Evolutionary conservation across 208 protist genomes (phyloP).

Genomic region (Balamuthia mandrillaris): DNA sequence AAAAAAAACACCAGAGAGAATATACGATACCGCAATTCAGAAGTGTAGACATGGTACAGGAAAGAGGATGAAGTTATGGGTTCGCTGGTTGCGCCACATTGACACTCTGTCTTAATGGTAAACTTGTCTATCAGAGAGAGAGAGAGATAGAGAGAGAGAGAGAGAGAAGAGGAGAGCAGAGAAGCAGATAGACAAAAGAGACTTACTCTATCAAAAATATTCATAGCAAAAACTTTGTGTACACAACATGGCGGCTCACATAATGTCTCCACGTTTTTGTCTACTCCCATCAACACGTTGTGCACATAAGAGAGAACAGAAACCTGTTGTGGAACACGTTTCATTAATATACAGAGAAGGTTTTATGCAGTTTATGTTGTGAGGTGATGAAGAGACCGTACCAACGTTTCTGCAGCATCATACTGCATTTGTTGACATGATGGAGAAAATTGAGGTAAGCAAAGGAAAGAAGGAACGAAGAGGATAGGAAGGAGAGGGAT

Average conservation of each 20-base stretch:
- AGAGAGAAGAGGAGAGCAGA: not conserved
- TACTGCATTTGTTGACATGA: not conserved
- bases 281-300: not conserved
- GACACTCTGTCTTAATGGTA: conserved; percentile 35
- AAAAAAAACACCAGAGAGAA: not conserved
- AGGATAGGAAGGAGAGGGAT: not conserved
- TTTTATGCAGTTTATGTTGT: too few relatives aligned
- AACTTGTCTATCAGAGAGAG: too few relatives aligned
- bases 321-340: too few relatives aligned
- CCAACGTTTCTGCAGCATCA: conserved; percentile 33
- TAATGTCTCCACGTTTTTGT: not conserved
- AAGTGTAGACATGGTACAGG: conserved; percentile 6
- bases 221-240: conserved; percentile 31
- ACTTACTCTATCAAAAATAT: conserved; percentile 13
- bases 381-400: too few relatives aligned
- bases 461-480: not conserved
- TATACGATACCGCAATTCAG: not conserved
- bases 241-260: conserved; percentile 9
- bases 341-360: too few relatives aligned
- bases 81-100: conserved; percentile 16
- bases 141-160: not conserved
- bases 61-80: not conserved
- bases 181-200: not conserved
- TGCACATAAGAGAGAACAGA: conserved; percentile 7
- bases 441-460: not conserved